Conservation (phyloP, 805 yeast species). For the Jamesozyma piceae region DNA sequence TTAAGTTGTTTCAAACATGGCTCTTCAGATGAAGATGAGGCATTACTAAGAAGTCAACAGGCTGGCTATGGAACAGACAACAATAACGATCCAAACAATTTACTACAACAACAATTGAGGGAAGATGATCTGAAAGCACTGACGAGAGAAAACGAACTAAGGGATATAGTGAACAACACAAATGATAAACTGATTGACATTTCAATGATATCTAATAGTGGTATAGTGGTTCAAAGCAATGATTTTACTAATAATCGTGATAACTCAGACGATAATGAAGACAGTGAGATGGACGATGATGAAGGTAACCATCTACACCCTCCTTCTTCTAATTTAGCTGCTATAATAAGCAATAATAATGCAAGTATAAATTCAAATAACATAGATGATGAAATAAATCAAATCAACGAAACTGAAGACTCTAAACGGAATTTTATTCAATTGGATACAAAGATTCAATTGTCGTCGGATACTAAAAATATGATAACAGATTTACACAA, state of each 20-base stretch:
- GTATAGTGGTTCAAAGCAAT: constrained; percentile 23
- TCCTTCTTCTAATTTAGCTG: constrained; percentile 1
- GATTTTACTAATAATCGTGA: constrained; percentile 28
- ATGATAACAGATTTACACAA: constrained; percentile 9
- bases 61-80: constrained; percentile 17
- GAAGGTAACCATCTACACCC: background rate
- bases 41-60: constrained; percentile 22
- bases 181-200: constrained; percentile 30
- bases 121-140: constrained; percentile 20
- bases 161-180: constrained; percentile 26
- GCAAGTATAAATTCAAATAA: constrained; percentile 1
- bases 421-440: constrained; percentile 13
- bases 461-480: constrained; percentile 8
- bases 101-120: constrained; percentile 15
- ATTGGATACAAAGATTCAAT: constrained; percentile 9
- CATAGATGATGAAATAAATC: constrained; percentile 2
- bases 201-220: constrained; percentile 31
- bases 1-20: constrained; percentile 22
- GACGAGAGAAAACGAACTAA: constrained; percentile 23
- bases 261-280: constrained; percentile 35
- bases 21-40: constrained; percentile 19
- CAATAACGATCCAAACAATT: constrained; percentile 12
- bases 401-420: constrained; percentile 14
- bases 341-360: constrained; percentile 2
- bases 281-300: constrained; percentile 1